phyloP scores from a whole-genome alignment of 257 asterid species.

The Striga asiatica region DNA sequence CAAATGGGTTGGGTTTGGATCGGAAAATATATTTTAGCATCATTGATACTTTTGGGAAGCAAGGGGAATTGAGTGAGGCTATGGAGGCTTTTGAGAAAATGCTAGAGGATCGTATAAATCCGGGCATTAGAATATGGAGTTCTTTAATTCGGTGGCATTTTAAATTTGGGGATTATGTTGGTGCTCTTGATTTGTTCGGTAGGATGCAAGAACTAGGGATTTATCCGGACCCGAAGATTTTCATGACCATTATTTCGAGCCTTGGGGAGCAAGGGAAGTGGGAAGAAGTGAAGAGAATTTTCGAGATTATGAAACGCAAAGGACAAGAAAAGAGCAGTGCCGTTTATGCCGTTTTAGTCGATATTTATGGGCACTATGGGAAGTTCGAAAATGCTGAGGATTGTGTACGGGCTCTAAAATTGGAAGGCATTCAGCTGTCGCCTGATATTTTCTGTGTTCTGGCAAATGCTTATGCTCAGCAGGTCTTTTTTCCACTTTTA shows the following conservation, averaged over 20 bases:
- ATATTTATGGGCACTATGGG: conserved; percentile 80
- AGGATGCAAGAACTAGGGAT: conserved; percentile 75
- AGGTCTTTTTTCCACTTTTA: conserved; percentile 31
- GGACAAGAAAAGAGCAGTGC: conserved; percentile 77
- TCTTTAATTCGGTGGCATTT: conserved; percentile 81
- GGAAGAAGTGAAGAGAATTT: conserved; percentile 39
- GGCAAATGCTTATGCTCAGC: conserved; percentile 89
- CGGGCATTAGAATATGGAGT: conserved; percentile 78
- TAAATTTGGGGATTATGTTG: conserved; percentile 46
- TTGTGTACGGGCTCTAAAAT: conserved; percentile 50
- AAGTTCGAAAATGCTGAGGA: conserved; percentile 54
- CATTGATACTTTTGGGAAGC: conserved; percentile 71
- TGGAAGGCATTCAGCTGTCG: conserved; percentile 58
- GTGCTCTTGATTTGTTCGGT: conserved; percentile 49
- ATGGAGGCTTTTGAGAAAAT: conserved; percentile 49
- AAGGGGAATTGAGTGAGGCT: conserved; percentile 75
- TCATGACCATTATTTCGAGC: conserved; percentile 46
- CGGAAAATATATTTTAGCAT: conserved; percentile 60
- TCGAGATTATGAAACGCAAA: conserved; percentile 40
- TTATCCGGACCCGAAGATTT: conserved; percentile 85
- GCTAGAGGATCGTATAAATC: conserved; percentile 49
- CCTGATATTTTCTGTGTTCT: conserved; percentile 66
- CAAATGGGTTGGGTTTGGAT: conserved; percentile 52
- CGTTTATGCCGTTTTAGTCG: conserved; percentile 62
- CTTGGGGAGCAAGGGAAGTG: conserved; percentile 79